Base-by-base conservation (phyloP, 2,329 filamentous ascomycete species). In the Scortechinia acanthostroma region DNA sequence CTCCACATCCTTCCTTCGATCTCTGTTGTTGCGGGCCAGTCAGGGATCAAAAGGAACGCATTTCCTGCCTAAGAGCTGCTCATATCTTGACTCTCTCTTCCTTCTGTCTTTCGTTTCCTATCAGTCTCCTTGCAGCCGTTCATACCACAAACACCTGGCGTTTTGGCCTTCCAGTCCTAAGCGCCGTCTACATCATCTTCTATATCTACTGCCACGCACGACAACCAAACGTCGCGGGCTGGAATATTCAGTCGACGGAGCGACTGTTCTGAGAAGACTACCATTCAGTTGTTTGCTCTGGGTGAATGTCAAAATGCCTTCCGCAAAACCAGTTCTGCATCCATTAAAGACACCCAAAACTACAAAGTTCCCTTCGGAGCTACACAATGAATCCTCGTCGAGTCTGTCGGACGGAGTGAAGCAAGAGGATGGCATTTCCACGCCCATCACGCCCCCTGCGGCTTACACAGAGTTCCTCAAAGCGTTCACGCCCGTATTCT, bases 391-490 rank as follows among this genome's bases (percentile, higher is more conserved):
- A 6, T 13, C 10, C 17, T 13, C 35, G 14, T 10, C 35, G 14
- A 13, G 6, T 17, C 14, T 6, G 13, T 6, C 35, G 35, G 35
- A 19, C 35, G 17, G 6, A 10, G 10, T 40, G 13, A 40, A 40
- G 17, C 10, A 40, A 10, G 35, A 40, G 20, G 10, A 10, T 6
- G 17, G 35, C 17, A 13, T 17, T 40, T 10, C 35, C 6, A 82
- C 77, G 3, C 77, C 77, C 14, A 80, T 83, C 53, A 79, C 77
- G 4, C 77, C 78, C 46, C 78, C 78, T 3, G 65, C 68, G 3
- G 76, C 79, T 46, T 83, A 83, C 54, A 71, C 77, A 33, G 76
- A 83, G 50, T 83, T 83, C 50, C 70, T 83, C 49, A 77, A 79
- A 54, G 75, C 73, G 17, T 61, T 81, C 48, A 78, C 35, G 17